Percentiles rank a stretch among this genome's conserved stretches.
phyloP scores from a whole-genome alignment of 495 filamentous ascomycete species.

The Lepraria neglecta region DNA sequence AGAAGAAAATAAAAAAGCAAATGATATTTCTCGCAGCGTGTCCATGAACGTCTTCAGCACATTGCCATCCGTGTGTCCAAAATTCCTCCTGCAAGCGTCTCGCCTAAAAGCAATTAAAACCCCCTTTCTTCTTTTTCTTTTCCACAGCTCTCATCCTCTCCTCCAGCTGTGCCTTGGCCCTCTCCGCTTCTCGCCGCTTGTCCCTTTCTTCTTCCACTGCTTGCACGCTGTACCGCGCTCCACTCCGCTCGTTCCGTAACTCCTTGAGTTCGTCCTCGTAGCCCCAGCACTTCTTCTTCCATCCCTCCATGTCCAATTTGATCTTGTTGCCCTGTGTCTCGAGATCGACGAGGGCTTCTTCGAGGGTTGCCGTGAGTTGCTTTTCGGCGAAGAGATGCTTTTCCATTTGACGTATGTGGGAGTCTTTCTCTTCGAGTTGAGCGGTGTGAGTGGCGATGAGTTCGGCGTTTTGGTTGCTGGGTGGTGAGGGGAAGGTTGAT shows the following conservation, averaged over 20 bases:
- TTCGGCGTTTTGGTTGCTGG: conserved; percentile 61
- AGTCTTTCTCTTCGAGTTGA: conserved; percentile 78
- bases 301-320: conserved; percentile 79
- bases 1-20: background rate
- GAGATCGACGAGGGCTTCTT: conserved; percentile 90
- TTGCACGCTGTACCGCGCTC: conserved; percentile 76
- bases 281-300: conserved; percentile 72
- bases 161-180: conserved; percentile 79
- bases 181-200: conserved; percentile 80
- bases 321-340: conserved; percentile 79
- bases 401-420: conserved; percentile 90
- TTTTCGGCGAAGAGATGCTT: conserved; percentile 95
- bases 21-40: background rate
- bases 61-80: conserved; percentile 4
- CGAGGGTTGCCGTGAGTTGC: conserved; percentile 86
- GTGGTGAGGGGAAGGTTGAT: conserved; percentile 84
- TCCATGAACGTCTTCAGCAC: conserved; percentile 7
- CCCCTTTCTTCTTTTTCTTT: conserved; percentile 97
- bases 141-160: conserved; percentile 91
- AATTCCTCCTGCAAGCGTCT: background rate
- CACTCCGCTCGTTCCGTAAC: conserved; percentile 60
- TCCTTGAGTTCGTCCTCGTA: conserved; percentile 73
- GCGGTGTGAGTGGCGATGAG: conserved; percentile 61
- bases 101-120: conserved; percentile 83
- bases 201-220: conserved; percentile 90